Conservation (phyloP, 768 basidiomycete species). For the Dioszegia hungarica region DNA sequence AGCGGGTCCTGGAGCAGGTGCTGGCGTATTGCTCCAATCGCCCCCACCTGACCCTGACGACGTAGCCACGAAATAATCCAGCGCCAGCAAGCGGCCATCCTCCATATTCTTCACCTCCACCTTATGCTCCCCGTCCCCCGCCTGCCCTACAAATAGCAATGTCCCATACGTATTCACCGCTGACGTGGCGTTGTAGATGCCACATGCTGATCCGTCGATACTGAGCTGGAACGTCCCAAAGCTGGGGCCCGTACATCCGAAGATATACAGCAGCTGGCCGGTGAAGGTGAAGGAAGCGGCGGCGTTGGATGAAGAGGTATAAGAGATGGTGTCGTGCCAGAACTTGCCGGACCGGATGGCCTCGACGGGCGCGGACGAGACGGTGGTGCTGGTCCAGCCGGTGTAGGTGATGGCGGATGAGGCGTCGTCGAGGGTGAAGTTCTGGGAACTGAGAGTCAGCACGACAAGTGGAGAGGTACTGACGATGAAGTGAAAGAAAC, state of each 20-base stretch:
- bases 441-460: background rate
- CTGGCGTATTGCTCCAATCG: background rate
- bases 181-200: constrained; percentile 25
- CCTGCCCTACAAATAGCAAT: constrained; percentile 24
- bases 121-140: constrained; percentile 13
- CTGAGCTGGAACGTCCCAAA: constrained; percentile 22
- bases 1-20: background rate
- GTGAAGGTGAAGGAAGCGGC: constrained; percentile 4
- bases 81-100: constrained; percentile 28
- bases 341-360: constrained; percentile 27
- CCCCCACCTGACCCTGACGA: background rate
- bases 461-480: background rate
- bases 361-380: background rate
- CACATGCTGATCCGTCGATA: constrained; percentile 11
- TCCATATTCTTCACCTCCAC: constrained; percentile 21
- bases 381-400: constrained; percentile 21
- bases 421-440: constrained; percentile 34
- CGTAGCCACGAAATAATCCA: constrained; percentile 29
- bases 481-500: background rate
- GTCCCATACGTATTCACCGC: constrained; percentile 20
- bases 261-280: constrained; percentile 18
- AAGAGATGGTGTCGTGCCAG: constrained; percentile 32
- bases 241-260: constrained; percentile 31
- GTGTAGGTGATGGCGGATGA: constrained; percentile 22
- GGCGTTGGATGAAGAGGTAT: constrained; percentile 16